Evolutionary conservation across 73 alveolate genomes (phyloP).

Genomic region (Paramecium bursaria): DNA sequence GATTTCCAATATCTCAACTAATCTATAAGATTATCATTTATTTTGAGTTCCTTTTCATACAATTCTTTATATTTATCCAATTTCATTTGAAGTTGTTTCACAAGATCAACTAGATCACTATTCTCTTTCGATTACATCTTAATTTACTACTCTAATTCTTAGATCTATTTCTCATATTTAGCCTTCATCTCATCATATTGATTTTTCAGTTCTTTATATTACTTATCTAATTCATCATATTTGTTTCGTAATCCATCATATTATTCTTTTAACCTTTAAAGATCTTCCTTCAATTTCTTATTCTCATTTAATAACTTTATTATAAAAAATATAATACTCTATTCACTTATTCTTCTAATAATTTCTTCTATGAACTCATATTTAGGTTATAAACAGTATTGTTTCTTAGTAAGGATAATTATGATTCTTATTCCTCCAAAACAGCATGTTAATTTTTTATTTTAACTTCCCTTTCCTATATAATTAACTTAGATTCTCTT

Average conservation of each 20-base stretch:
- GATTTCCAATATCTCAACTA: conserved; percentile 40
- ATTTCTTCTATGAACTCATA: not conserved
- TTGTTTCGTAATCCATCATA: not conserved
- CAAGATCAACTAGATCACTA: conserved; percentile 22
- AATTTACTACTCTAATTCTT: not conserved
- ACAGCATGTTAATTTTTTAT: not conserved
- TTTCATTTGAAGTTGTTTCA: conserved; percentile 3
- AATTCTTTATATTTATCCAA: conserved; percentile 2
- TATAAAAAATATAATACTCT: too few species aligned
- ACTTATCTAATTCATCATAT: conserved; percentile 9
- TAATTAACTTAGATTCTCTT: not conserved
- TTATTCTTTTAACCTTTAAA: not conserved
- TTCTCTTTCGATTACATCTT: not conserved
- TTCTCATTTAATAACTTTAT: not conserved
- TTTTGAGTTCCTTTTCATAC: conserved; percentile 5
- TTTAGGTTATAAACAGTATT: not conserved
- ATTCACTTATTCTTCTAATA: not conserved
- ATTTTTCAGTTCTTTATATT: not conserved
- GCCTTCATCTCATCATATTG: not conserved
- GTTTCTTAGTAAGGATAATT: not conserved
- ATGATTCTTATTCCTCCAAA: not conserved
- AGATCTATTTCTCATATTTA: conserved; percentile 21
- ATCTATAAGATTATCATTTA: not conserved
- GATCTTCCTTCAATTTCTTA: not conserved
- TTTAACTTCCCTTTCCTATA: conserved; percentile 19